Evolutionary conservation across 129 eudicot species (phyloP).

Genomic region (Scalesia atractyloides): DNA sequence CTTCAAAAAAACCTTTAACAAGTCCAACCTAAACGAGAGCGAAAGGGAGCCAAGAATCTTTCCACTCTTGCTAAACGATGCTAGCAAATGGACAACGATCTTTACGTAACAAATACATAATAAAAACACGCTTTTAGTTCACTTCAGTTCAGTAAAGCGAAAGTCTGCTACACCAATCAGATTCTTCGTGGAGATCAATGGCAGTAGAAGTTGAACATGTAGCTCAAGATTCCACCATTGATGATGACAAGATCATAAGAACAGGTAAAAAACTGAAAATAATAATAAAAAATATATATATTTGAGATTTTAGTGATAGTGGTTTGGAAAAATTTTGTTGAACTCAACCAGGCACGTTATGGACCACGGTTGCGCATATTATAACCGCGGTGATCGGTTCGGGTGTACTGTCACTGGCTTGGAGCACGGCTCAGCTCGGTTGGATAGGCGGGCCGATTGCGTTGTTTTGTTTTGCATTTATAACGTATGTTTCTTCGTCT

Average conservation of each 20-base stretch:
- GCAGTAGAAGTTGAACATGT: slow-evolving; percentile 22
- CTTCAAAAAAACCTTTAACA: neutral
- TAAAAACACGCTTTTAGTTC: neutral
- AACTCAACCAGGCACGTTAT: slow-evolving; percentile 45
- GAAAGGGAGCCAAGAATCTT: slow-evolving; percentile 23
- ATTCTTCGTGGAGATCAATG: slow-evolving; percentile 11
- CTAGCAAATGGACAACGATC: slow-evolving; percentile 3
- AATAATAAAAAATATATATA: neutral
- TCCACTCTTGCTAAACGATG: slow-evolving; percentile 9
- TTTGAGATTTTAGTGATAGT: neutral
- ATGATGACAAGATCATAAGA: slow-evolving; percentile 34
- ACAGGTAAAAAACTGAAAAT: slow-evolving; percentile 23
- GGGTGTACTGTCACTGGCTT: slow-evolving; percentile 68
- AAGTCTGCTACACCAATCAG: too few species aligned
- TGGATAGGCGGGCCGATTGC: slow-evolving; percentile 61
- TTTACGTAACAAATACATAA: neutral
- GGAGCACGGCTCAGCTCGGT: slow-evolving; percentile 69
- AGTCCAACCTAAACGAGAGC: neutral
- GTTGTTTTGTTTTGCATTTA: slow-evolving; percentile 43
- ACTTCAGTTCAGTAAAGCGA: neutral
- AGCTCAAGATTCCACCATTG: neutral
- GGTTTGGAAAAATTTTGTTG: neutral
- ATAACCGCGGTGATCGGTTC: slow-evolving; percentile 71
- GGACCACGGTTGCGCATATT: slow-evolving; percentile 61
- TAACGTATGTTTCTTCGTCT: slow-evolving; percentile 43